Evolutionary conservation across 1,139 yeast genomes (phyloP).

Genomic region (Nakaseomyces sp.): DNA sequence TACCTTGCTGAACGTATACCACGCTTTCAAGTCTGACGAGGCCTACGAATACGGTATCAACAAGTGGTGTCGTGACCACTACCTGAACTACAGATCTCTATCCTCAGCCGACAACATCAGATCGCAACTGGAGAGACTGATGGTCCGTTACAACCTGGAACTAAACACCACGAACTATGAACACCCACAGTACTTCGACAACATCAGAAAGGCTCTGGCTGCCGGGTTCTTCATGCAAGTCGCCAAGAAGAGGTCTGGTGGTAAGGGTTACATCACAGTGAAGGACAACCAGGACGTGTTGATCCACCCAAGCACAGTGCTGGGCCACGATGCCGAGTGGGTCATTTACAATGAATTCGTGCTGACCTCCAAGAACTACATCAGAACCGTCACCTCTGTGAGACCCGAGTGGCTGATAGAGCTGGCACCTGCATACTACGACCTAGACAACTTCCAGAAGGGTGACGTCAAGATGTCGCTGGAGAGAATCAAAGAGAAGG

Average conservation of each 20-base stretch:
- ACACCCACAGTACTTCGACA: conserved; percentile 56
- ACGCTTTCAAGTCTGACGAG: conserved; percentile 70
- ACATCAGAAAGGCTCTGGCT: conserved; percentile 75
- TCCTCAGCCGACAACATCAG: conserved; percentile 80
- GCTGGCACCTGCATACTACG: conserved; percentile 77
- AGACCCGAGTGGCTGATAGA: conserved; percentile 84
- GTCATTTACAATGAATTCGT: conserved; percentile 93
- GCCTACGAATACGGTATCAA: conserved; percentile 51
- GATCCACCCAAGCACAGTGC: conserved; percentile 86
- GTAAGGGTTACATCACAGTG: conserved; percentile 74
- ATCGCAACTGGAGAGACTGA: conserved; percentile 68
- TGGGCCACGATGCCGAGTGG: conserved; percentile 84
- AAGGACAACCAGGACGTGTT: conserved; percentile 94
- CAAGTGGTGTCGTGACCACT: conserved; percentile 91
- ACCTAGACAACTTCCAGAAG: conserved; percentile 61
- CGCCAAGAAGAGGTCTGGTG: conserved; percentile 73
- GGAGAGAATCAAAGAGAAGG: conserved; percentile 54
- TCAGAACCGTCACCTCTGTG: conserved; percentile 86
- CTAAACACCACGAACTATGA: conserved; percentile 63
- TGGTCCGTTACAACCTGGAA: conserved; percentile 74
- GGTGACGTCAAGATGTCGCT: conserved; percentile 79
- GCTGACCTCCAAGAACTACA: conserved; percentile 83
- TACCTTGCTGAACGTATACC: conserved; percentile 79
- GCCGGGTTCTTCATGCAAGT: conserved; percentile 99
- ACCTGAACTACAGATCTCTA: conserved; percentile 72